Percentiles rank a stretch among this genome's conserved stretches.
phyloP scores from a whole-genome alignment of 805 yeast genomes.

The Nakazawaea holstii region DNA sequence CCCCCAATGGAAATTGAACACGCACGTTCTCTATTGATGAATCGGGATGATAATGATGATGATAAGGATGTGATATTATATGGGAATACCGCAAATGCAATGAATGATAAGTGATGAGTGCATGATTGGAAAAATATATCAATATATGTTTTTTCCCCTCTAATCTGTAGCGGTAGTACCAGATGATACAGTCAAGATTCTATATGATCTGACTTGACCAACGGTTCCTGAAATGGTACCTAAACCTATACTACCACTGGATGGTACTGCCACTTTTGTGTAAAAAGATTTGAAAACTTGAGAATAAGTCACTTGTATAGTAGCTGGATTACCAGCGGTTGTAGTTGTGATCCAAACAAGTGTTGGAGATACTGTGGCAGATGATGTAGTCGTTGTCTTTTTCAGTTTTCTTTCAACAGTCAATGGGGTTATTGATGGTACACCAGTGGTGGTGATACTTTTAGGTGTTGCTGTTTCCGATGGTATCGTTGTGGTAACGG shows the following conservation, averaged over 20 bases:
- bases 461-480: background rate
- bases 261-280: slow-evolving; percentile 36
- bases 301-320: slow-evolving; percentile 40
- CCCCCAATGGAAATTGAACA: no score
- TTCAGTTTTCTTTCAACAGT: background rate
- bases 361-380: slow-evolving; percentile 15
- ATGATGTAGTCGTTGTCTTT: slow-evolving; percentile 4
- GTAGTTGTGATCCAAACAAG: slow-evolving; percentile 49
- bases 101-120: no score
- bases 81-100: no score
- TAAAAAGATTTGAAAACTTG: slow-evolving; percentile 46
- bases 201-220: slow-evolving; percentile 50
- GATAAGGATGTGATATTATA: background rate
- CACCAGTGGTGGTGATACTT: slow-evolving; percentile 6
- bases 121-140: no score
- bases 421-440: slow-evolving; percentile 9
- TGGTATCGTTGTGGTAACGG: no score
- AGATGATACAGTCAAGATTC: slow-evolving; percentile 27
- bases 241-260: slow-evolving; percentile 69
- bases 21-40: no score
- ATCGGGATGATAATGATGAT: background rate
- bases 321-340: slow-evolving; percentile 34
- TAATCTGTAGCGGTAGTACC: background rate
- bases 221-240: slow-evolving; percentile 66
- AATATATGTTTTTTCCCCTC: no score